These are phyloP conservation scores for Bocquillonia castaneifolia DNA, from an alignment of 441 rosid species.

Conservation along the genomic window DNA sequence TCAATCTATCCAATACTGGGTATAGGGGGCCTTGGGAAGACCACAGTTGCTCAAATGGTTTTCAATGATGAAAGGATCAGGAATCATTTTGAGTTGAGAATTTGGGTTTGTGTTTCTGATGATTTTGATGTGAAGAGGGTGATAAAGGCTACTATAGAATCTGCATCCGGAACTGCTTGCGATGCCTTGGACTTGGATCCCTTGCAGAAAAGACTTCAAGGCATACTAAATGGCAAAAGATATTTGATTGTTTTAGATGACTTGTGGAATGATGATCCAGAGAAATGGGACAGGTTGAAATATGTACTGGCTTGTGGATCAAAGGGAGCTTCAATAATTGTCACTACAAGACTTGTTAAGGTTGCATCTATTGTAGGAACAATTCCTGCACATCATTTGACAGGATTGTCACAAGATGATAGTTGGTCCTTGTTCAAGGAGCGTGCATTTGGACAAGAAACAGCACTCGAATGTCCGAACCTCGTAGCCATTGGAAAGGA, in stretches of 20 bases:
- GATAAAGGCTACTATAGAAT: conserved; percentile 1
- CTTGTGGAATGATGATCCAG: conserved; percentile 1
- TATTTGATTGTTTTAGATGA: conserved; percentile 9
- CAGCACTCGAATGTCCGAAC: background rate
- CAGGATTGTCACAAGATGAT: background rate
- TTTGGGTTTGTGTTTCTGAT: conserved; percentile 5
- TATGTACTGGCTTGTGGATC: background rate
- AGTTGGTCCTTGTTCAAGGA: conserved; percentile 5
- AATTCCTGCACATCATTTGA: background rate
- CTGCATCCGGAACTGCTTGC: conserved; percentile 2
- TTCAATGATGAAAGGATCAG: conserved; percentile 3
- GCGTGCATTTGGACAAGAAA: background rate
- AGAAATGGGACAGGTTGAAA: background rate
- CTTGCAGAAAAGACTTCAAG: background rate
- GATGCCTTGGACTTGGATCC: background rate
- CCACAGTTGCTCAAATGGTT: conserved; percentile 3
- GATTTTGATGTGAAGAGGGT: background rate
- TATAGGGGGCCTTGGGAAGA: conserved; percentile 6
- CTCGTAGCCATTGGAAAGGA: background rate
- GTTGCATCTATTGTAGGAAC: background rate
- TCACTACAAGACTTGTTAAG: background rate
- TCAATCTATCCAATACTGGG: background rate
- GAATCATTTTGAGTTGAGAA: background rate
- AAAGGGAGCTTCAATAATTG: background rate
- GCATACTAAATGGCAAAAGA: background rate